A percentile compares a stretch with the other conserved stretches of the same genome.
phyloP scores from a whole-genome alignment of 179 eudicot species.

The Beta lomatogona region DNA sequence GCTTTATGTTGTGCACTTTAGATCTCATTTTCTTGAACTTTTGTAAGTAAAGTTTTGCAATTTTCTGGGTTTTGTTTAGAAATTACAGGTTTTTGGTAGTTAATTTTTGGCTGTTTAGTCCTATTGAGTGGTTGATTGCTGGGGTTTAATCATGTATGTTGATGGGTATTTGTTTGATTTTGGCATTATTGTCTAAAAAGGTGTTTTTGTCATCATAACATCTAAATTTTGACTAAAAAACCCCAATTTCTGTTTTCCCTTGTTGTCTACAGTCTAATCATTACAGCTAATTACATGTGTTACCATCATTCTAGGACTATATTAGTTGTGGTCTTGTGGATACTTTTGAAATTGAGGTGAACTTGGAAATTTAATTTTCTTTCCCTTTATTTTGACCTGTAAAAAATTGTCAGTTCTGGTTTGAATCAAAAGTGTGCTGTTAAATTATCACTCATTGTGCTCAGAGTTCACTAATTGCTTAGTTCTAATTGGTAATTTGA shows the following conservation, averaged over 20 bases:
- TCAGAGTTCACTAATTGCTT: no score
- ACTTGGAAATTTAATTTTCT: not conserved
- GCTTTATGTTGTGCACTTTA: slow-evolving; percentile 16
- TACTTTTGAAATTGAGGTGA: not conserved
- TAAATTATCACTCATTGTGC: not conserved
- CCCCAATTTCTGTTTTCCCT: not conserved
- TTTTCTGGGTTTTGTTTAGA: not conserved
- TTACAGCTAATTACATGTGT: slow-evolving; percentile 15
- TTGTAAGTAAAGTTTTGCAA: not conserved
- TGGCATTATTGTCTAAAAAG: slow-evolving; percentile 19
- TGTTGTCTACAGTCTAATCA: slow-evolving; percentile 15
- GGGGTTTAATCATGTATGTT: not conserved
- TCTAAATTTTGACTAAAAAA: slow-evolving; percentile 4
- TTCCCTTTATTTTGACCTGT: slow-evolving; percentile 2
- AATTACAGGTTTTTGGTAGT: not conserved
- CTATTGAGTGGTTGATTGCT: not conserved
- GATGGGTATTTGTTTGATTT: slow-evolving; percentile 21
- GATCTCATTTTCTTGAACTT: slow-evolving; percentile 19
- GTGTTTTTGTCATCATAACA: slow-evolving; percentile 20
- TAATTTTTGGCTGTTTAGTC: not conserved
- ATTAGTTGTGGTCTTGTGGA: slow-evolving; percentile 25
- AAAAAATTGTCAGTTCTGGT: not conserved
- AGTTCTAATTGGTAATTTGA: not conserved
- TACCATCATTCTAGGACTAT: slow-evolving; percentile 4
- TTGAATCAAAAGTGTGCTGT: slow-evolving; percentile 6